Evolutionary conservation across 192 early-diverging fungal genomes (phyloP).

Genomic region (Physocladia obscura): DNA sequence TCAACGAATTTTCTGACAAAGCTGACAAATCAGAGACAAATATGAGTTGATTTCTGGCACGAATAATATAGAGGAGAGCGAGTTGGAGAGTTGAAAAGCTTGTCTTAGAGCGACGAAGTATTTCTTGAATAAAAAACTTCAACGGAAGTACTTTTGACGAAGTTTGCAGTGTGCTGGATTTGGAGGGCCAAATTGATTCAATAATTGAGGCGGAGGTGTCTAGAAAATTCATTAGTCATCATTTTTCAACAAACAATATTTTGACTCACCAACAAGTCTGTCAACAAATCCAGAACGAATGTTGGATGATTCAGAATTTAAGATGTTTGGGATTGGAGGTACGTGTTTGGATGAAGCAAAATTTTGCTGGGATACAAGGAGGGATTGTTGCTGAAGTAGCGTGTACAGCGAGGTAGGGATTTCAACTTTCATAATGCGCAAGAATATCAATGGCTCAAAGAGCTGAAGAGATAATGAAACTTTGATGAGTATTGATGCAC

Average conservation of each 20-base stretch:
- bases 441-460: background rate
- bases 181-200: conserved; percentile 53
- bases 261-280: conserved; percentile 42
- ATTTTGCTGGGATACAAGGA: conserved; percentile 1
- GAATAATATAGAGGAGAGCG: conserved; percentile 72
- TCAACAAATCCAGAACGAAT: conserved; percentile 36
- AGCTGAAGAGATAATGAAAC: background rate
- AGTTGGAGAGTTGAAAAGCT: conserved; percentile 80
- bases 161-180: background rate
- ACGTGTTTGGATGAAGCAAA: background rate
- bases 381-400: conserved; percentile 27
- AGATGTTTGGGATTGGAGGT: background rate
- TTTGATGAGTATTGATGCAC: background rate
- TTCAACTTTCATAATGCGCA: conserved; percentile 25
- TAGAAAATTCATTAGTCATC: conserved; percentile 26
- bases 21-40: background rate
- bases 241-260: conserved; percentile 2
- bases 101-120: conserved; percentile 70
- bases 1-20: background rate
- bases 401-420: conserved; percentile 32
- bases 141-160: conserved; percentile 48
- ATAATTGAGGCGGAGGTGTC: conserved; percentile 67
- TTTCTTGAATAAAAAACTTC: conserved; percentile 70
- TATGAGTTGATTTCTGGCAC: conserved; percentile 41
- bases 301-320: conserved; percentile 5